phyloP scores from a whole-genome alignment of 2,329 filamentous ascomycete genomes.

The Trichoderma simmonsii region DNA sequence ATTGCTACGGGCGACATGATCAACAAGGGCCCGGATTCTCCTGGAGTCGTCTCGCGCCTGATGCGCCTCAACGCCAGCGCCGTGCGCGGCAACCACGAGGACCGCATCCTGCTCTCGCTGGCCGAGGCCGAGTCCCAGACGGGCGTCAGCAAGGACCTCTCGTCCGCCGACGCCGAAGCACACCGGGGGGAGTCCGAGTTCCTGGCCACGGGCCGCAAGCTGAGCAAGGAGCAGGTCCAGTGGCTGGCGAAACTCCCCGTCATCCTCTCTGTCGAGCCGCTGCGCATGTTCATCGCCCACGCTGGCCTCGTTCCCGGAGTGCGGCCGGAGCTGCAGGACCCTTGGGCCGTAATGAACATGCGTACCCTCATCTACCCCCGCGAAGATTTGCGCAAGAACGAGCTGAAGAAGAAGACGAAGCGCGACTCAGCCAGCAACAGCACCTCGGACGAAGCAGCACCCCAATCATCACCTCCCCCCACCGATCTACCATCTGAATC shows the following conservation, averaged over 20 bases:
- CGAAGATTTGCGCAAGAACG: conserved; percentile 38
- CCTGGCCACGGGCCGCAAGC: conserved; percentile 54
- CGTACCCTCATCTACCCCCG: conserved; percentile 64
- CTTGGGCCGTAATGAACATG: conserved; percentile 89
- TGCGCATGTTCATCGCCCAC: conserved; percentile 72
- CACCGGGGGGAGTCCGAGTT: conserved; percentile 38
- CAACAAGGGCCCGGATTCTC: conserved; percentile 80
- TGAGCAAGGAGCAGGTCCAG: conserved; percentile 56
- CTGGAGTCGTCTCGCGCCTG: conserved; percentile 72
- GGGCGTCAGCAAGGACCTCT: conserved; percentile 29
- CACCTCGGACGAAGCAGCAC: not conserved
- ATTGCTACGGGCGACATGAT: conserved; percentile 77
- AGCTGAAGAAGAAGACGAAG: conserved; percentile 24
- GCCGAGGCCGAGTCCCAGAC: conserved; percentile 26
- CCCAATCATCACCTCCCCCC: not conserved
- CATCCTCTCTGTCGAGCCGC: conserved; percentile 68
- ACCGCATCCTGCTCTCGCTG: conserved; percentile 71
- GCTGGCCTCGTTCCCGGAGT: conserved; percentile 79
- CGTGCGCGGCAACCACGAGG: conserved; percentile 92
- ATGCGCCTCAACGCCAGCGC: conserved; percentile 71
- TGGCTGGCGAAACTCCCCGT: conserved; percentile 73
- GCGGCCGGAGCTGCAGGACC: conserved; percentile 66
- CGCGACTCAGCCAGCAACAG: not conserved
- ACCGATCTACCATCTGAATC: conserved; percentile 17
- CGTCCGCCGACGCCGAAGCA: conserved; percentile 24